phyloP scores from a whole-genome alignment of 2,329 filamentous ascomycete genomes.

The Alternaria novae-zelandiae region DNA sequence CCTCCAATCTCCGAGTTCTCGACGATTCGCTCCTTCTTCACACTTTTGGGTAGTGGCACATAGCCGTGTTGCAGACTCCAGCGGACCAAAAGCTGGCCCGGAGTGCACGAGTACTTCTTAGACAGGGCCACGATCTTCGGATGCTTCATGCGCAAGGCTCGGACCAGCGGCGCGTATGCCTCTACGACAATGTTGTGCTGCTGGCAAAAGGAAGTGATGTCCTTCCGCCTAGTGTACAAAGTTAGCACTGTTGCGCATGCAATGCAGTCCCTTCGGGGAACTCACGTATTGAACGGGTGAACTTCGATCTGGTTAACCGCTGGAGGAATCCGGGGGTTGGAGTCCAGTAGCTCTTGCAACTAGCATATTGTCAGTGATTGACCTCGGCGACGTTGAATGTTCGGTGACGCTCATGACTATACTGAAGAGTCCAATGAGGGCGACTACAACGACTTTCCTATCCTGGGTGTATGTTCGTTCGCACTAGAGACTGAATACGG shows the following conservation, averaged over 20 bases:
- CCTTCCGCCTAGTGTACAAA: constrained; percentile 70
- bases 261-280: background rate
- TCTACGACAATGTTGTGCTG: constrained; percentile 73
- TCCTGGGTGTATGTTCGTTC: constrained; percentile 8
- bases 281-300: constrained; percentile 69
- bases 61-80: constrained; percentile 80
- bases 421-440: constrained; percentile 5
- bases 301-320: constrained; percentile 81
- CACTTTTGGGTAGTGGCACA: constrained; percentile 76
- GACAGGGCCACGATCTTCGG: constrained; percentile 67
- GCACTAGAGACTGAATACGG: constrained; percentile 2
- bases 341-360: constrained; percentile 72
- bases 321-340: constrained; percentile 67
- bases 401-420: background rate
- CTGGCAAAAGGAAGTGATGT: constrained; percentile 71
- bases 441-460: background rate
- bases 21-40: constrained; percentile 65
- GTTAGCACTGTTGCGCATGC: background rate
- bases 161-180: constrained; percentile 79
- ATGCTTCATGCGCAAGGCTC: constrained; percentile 73
- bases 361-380: constrained; percentile 40
- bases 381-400: constrained; percentile 4
- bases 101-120: constrained; percentile 71
- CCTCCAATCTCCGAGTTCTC: constrained; percentile 68
- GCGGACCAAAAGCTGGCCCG: constrained; percentile 76